Evolutionary conservation across 73 alveolate genomes (phyloP), one percentile per base, ranked within the genome.

Genomic region (Stentor coeruleus): DNA sequence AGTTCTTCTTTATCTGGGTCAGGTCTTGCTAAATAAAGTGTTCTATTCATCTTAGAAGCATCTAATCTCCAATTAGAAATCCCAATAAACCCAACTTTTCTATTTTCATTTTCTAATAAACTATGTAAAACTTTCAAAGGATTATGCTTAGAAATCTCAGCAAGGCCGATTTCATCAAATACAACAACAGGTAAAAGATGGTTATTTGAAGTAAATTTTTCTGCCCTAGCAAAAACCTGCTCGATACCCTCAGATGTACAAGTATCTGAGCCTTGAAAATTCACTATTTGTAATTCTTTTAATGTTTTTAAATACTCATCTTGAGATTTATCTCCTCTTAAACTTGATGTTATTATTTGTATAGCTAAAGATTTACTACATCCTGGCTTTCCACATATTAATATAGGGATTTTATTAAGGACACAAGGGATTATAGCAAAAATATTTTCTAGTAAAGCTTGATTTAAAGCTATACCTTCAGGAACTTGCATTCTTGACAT

Each of bases 361-460:
- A 90, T 35, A 66, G 91, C 77, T 72, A 88, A 84, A 49, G 94
- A 57, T 87, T 90, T 90, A 75, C 94, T 87, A 83, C 90, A n/a
- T 3, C 96, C 96, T 26, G 96, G 96, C 35, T 90, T 88, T 1
- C 96, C 96, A 86, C 94, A 87, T 30, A 90, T 86, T 35, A 90
- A 87, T 59, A 90, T 55, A 76, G 96, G 96, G 6, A 76, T 81
- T 83, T 87, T 90, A 59, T 81, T 88, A 55, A 86, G 30, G 14
- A 90, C 55, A 57, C 96, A 90, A 31, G 88, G 72, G 39, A 74
- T 82, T 58, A 58, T 82, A 42, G 90, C 77, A 83, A 90, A 90
- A 36, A 87, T 72, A 83, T 90, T 90, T 80, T 90, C 94, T 58
- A 36, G 42, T 77, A 90, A 87, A 58, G 90, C 94, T 35, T 42